Evolutionary conservation across 257 asterid genomes (phyloP).

Genomic region (Przewalskia tangutica): DNA sequence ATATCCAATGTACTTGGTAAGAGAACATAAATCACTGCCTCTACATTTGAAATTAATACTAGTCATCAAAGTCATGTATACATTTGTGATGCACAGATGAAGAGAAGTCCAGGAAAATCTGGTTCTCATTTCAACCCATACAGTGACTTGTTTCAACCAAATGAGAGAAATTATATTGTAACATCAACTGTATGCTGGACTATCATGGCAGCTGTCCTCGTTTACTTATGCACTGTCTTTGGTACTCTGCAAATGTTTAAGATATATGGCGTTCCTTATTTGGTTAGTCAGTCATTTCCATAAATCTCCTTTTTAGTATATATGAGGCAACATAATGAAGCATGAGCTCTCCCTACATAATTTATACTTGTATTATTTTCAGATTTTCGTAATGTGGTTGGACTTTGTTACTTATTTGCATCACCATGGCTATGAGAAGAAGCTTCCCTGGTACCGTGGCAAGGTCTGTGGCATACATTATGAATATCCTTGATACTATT

Average conservation of each 20-base stretch:
- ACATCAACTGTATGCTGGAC: constrained; percentile 38
- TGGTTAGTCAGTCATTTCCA: constrained; percentile 14
- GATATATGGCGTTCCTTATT: constrained; percentile 35
- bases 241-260: constrained; percentile 32
- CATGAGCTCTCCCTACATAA: too few relatives aligned
- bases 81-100: constrained; percentile 19
- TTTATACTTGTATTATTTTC: background rate
- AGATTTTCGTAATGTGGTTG: constrained; percentile 40
- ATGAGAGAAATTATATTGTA: constrained; percentile 30
- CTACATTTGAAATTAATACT: background rate
- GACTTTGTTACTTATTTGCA: constrained; percentile 54
- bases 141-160: constrained; percentile 30
- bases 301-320: background rate
- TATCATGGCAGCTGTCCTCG: constrained; percentile 32
- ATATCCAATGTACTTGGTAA: constrained; percentile 61
- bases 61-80: background rate
- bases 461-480: constrained; percentile 18
- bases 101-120: constrained; percentile 36
- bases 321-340: too few relatives aligned
- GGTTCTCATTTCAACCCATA: constrained; percentile 41
- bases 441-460: constrained; percentile 62
- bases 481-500: background rate
- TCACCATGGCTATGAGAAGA: constrained; percentile 51
- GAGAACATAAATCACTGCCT: background rate
- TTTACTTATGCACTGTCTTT: constrained; percentile 18